phyloP scores from a whole-genome alignment of 2,329 filamentous ascomycete species.

The Phoma herbarum region DNA sequence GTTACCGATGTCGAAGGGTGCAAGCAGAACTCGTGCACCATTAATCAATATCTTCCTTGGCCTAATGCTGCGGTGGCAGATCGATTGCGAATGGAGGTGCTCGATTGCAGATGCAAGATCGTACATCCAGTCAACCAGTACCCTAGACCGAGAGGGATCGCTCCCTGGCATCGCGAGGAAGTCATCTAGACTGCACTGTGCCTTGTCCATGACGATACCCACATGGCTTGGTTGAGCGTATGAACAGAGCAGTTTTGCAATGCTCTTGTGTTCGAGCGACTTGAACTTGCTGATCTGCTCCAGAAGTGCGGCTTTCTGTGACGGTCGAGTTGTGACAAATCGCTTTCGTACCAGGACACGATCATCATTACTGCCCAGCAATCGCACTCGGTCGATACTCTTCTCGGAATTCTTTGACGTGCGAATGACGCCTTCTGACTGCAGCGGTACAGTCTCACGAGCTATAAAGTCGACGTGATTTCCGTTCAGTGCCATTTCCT shows the following conservation, averaged over 20 bases:
- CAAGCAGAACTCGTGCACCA: constrained; percentile 45
- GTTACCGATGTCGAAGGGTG: constrained; percentile 49
- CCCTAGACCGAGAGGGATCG: constrained; percentile 44
- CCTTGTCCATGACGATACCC: constrained; percentile 45
- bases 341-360: constrained; percentile 49
- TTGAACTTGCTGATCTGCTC: constrained; percentile 51
- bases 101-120: constrained; percentile 52
- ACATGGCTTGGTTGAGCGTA: constrained; percentile 51
- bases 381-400: constrained; percentile 48
- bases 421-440: constrained; percentile 43
- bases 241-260: constrained; percentile 50
- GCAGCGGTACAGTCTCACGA: constrained; percentile 49
- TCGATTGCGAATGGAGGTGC: constrained; percentile 49
- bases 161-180: constrained; percentile 44
- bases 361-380: constrained; percentile 47
- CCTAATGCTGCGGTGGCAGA: constrained; percentile 50
- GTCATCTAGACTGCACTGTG: constrained; percentile 51
- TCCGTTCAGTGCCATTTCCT: constrained; percentile 50
- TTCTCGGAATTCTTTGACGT: constrained; percentile 48
- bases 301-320: constrained; percentile 48
- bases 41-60: constrained; percentile 53
- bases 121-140: constrained; percentile 53
- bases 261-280: constrained; percentile 51
- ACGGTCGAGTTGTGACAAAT: constrained; percentile 46
- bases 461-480: constrained; percentile 49